Evolutionary conservation across 169 alveolate species (phyloP).

Genomic region (Nephromyces sp.): DNA sequence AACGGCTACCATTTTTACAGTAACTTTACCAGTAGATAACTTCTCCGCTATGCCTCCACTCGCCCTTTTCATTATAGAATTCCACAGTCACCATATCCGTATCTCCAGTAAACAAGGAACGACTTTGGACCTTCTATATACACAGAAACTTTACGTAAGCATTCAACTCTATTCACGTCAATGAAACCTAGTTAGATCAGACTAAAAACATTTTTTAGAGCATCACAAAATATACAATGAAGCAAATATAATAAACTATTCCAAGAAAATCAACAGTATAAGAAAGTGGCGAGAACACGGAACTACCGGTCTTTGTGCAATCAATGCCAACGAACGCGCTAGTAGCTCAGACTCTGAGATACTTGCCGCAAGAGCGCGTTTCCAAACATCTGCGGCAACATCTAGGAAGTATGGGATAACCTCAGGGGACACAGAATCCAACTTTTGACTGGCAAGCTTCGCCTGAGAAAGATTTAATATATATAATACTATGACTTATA

Average conservation of each 20-base stretch:
- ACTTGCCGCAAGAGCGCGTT: not conserved
- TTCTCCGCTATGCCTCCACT: conserved; percentile 6
- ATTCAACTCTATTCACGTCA: too few relatives aligned
- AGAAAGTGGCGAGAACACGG: too few relatives aligned
- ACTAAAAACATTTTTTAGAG: too few relatives aligned
- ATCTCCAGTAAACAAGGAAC: conserved; percentile 10
- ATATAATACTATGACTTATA: not conserved
- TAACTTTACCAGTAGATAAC: conserved; percentile 21
- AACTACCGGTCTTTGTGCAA: not conserved
- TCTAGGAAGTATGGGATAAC: not conserved
- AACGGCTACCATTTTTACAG: too few relatives aligned
- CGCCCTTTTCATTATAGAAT: not conserved
- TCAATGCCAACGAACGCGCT: not conserved
- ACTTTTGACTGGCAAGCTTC: not conserved
- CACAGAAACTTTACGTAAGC: too few relatives aligned
- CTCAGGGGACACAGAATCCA: not conserved
- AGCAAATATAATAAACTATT: too few relatives aligned
- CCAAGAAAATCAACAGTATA: too few relatives aligned
- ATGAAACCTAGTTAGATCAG: too few relatives aligned
- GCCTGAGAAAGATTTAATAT: not conserved
- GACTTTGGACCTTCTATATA: too few relatives aligned
- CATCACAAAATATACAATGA: too few relatives aligned
- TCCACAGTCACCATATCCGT: not conserved
- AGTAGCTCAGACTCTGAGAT: not conserved
- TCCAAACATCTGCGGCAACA: not conserved